These are phyloP conservation scores for Pilatotrama ljubarskyi DNA, from an alignment of 768 basidiomycete genomes.

Conservation along the genomic window DNA sequence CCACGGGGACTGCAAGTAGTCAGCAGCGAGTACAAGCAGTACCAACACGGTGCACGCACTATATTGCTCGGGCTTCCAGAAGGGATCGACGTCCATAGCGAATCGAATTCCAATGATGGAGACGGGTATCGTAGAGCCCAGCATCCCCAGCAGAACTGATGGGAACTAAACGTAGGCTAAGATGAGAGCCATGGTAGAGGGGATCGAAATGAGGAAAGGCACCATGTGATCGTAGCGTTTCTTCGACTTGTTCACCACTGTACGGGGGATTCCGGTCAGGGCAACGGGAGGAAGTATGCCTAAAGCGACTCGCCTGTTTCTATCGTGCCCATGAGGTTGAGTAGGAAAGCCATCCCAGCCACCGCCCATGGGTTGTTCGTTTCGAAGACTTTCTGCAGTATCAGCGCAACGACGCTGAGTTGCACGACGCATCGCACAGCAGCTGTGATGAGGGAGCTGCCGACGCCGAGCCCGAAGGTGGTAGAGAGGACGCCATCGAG, in stretches of 20 bases:
- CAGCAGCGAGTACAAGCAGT: background rate
- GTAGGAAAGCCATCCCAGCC: slow-evolving; percentile 68
- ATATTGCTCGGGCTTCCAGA: slow-evolving; percentile 84
- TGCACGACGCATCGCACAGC: slow-evolving; percentile 77
- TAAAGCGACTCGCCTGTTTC: slow-evolving; percentile 60
- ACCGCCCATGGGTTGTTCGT: slow-evolving; percentile 76
- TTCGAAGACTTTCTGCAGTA: slow-evolving; percentile 75
- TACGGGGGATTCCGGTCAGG: background rate
- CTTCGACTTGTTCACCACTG: slow-evolving; percentile 79
- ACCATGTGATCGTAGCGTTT: slow-evolving; percentile 77
- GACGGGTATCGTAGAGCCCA: slow-evolving; percentile 77
- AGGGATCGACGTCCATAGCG: slow-evolving; percentile 74
- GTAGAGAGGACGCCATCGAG: slow-evolving; percentile 70
- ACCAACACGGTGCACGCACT: slow-evolving; percentile 43
- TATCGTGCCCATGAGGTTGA: slow-evolving; percentile 76
- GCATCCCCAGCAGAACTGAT: slow-evolving; percentile 63
- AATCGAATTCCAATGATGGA: slow-evolving; percentile 74
- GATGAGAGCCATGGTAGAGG: background rate
- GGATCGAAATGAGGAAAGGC: background rate
- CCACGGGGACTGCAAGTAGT: slow-evolving; percentile 62
- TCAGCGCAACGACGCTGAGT: slow-evolving; percentile 67
- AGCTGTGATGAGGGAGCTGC: slow-evolving; percentile 63
- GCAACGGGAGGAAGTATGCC: background rate
- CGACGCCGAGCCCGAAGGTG: slow-evolving; percentile 66
- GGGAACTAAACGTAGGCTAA: slow-evolving; percentile 50